phyloP scores from a whole-genome alignment of 2,329 filamentous ascomycete species.

The Clarireedia paspali region DNA sequence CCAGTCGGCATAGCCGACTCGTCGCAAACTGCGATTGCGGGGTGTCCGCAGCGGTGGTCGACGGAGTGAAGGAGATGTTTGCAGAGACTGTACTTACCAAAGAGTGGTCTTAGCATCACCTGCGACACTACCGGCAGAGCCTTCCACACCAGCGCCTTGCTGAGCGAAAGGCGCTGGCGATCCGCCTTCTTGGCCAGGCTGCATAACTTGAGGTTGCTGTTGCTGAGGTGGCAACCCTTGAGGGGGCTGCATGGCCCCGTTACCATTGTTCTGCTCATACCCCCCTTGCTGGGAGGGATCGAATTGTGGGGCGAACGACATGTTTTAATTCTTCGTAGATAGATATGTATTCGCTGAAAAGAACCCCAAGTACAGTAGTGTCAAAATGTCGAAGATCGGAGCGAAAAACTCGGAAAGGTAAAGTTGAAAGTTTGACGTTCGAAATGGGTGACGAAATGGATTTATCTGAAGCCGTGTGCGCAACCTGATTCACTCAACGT shows the following conservation, averaged over 20 bases:
- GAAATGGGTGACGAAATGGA: not conserved
- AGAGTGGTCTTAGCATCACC: conserved; percentile 49
- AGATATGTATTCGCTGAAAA: not conserved
- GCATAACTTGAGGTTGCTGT: conserved; percentile 17
- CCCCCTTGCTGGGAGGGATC: conserved; percentile 53
- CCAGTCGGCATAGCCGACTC: too few relatives aligned
- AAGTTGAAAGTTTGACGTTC: conserved; percentile 5
- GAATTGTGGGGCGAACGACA: conserved; percentile 29
- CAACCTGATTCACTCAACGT: conserved; percentile 9
- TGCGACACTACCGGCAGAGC: conserved; percentile 30
- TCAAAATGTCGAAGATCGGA: not conserved
- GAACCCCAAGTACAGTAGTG: not conserved
- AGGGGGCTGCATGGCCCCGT: conserved; percentile 36
- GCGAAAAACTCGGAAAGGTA: not conserved
- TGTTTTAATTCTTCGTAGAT: not conserved
- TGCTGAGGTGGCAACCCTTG: conserved; percentile 38
- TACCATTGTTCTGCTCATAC: conserved; percentile 38
- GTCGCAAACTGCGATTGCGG: conserved; percentile 18
- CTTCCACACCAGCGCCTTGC: conserved; percentile 28
- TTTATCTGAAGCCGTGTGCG: not conserved
- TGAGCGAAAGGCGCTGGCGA: conserved; percentile 43
- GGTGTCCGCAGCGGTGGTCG: not conserved
- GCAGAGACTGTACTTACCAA: conserved; percentile 32
- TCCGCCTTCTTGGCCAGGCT: conserved; percentile 52
- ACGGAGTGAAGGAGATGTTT: conserved; percentile 30